Conservation (phyloP, 169 alveolate genomes). For the Perkinsus olseni region DNA sequence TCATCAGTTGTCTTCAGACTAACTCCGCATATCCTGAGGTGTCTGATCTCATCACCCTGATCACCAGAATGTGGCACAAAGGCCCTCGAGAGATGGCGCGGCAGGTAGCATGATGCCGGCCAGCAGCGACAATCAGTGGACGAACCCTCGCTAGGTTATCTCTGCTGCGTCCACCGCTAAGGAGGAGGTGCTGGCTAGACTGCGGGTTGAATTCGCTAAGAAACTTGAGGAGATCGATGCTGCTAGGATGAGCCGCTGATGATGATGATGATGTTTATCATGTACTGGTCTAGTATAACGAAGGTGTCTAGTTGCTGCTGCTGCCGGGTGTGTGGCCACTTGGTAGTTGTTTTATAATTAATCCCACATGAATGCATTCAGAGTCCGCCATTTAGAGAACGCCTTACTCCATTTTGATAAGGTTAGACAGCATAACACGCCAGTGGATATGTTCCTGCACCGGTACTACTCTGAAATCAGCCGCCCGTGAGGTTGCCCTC, state of each 20-base stretch:
- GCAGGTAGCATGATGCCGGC: too few relatives aligned
- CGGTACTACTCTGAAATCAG: not conserved
- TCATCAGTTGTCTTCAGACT: too few relatives aligned
- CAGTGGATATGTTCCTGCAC: conserved; percentile 25
- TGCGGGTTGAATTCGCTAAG: not conserved
- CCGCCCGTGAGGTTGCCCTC: not conserved
- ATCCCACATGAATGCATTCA: conserved; percentile 43
- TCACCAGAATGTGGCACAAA: not conserved
- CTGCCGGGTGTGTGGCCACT: not conserved
- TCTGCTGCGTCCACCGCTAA: not conserved
- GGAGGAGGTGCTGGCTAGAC: not conserved
- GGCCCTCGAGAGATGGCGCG: not conserved
- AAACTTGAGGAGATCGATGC: not conserved
- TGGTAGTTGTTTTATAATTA: not conserved
- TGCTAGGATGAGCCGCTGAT: not conserved
- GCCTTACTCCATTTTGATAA: conserved; percentile 44
- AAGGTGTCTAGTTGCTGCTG: too few relatives aligned
- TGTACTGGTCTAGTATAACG: not conserved
- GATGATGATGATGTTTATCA: not conserved
- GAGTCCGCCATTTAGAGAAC: conserved; percentile 58
- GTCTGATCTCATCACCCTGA: not conserved
- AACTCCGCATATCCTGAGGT: not conserved
- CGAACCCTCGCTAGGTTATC: not conserved
- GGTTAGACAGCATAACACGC: conserved; percentile 13
- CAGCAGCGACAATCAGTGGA: too few relatives aligned